These are phyloP conservation scores for Plasmodium malariae DNA, from an alignment of 169 alveolate genomes.

Conservation along the genomic window DNA sequence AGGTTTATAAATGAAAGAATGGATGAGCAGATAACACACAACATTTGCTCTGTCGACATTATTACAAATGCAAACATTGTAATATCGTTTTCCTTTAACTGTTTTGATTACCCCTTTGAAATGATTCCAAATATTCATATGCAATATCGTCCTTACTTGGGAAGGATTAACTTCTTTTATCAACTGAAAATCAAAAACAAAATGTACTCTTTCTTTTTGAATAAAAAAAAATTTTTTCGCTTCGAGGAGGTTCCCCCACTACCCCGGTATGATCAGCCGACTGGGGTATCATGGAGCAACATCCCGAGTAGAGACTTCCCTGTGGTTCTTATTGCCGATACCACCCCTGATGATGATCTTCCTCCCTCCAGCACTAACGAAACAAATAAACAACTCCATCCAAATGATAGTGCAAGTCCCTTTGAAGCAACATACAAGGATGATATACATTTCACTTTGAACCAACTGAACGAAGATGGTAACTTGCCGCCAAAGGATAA, in stretches of 20 bases:
- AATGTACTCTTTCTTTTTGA: conserved; percentile 20
- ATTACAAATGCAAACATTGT: conserved; percentile 12
- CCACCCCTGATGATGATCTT: too few species aligned
- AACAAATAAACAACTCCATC: neutral
- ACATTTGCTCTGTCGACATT: conserved; percentile 8
- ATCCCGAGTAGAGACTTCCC: neutral
- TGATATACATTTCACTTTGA: neutral
- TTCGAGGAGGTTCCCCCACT: neutral
- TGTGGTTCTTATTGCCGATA: too few species aligned
- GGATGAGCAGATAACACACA: neutral
- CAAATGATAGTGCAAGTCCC: too few species aligned
- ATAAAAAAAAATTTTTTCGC: neutral
- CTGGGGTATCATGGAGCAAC: too few species aligned
- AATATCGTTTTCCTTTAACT: conserved; percentile 22
- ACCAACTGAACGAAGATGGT: neutral
- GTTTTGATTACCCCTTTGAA: neutral
- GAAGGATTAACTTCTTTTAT: conserved; percentile 20
- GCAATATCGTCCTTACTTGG: neutral
- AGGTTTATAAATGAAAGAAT: conserved; percentile 43
- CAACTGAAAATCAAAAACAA: conserved; percentile 6
- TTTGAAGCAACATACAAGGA: neutral
- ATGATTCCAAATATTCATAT: neutral
- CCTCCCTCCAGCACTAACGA: neutral
- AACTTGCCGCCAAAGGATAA: neutral
- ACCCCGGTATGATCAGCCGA: too few species aligned